Evolutionary conservation across 257 asterid genomes (phyloP), one percentile per base, ranked within the genome.

Genomic region (Anisodus tanguticus): DNA sequence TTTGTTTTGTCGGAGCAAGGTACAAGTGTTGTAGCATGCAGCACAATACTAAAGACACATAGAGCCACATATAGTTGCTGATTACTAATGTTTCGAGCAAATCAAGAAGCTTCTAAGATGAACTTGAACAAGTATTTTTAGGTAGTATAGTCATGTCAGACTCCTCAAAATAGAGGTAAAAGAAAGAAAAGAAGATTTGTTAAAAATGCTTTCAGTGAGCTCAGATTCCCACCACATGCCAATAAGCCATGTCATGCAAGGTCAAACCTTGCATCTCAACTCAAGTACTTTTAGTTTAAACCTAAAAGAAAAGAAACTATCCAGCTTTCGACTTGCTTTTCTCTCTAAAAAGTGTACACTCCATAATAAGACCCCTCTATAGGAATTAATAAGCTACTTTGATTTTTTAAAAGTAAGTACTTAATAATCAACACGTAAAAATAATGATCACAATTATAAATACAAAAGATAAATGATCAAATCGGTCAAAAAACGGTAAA

Each of bases 231-330:
- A 8, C 9, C 26, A 53, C 43, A 55, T 26, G 8, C 64, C 43
- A 53, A 77, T 51, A 15, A 53, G 37, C 31, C 82, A 53, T 13
- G 49, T 22, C 64, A 77, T 53, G 82, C 64, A 77, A 77, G 45
- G 82, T 77, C 19, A 77, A 77, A 77, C 6, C 17, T 26, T 8
- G 64, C 64, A 15, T 51, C 63, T 26, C 26, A 26, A 53, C 22
- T 15, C 6, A 41, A 53, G 8, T 26, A 51, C 9, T 51, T 22
- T 77, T 53, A 77, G 58, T n/a, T 71, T 35, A 39, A 41, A 31
- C 58, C 58, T n/a, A 43, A 71, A 71, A n/a, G 54, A 69, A 39
- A 41, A 69, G 31, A 17, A 5, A 26, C 17, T 22, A 53, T 26
- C 82, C 81, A 77, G 31, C 31, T 77, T 77, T 35, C 6, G 8